These are phyloP conservation scores for Saccharomyces pastorianus DNA, from an alignment of 1,139 yeast species.

Conservation along the genomic window DNA sequence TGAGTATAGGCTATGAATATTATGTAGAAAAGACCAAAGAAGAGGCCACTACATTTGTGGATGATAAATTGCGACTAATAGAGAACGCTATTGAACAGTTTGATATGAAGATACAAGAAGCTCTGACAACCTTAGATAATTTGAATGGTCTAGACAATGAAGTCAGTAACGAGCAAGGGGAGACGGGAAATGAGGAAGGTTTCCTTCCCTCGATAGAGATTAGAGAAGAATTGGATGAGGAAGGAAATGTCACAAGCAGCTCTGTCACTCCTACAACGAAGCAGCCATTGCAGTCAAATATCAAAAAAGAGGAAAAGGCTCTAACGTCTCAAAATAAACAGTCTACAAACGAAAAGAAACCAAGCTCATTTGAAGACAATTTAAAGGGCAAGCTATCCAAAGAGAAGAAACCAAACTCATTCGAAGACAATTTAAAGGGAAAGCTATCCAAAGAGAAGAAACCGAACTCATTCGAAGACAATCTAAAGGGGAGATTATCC, in stretches of 20 bases:
- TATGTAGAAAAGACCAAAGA: constrained; percentile 41
- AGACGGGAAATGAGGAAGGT: constrained; percentile 22
- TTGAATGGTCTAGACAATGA: constrained; percentile 21
- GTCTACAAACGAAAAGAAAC: neutral
- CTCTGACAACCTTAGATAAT: constrained; percentile 33
- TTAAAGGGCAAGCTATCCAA: constrained; percentile 14
- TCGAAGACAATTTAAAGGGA: constrained; percentile 17
- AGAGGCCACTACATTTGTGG: constrained; percentile 43
- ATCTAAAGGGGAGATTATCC: constrained; percentile 14
- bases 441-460: constrained; percentile 6
- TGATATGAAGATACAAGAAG: constrained; percentile 39
- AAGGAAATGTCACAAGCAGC: constrained; percentile 53
- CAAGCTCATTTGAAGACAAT: constrained; percentile 12
- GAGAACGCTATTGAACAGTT: constrained; percentile 36
- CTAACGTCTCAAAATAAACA: neutral
- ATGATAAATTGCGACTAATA: constrained; percentile 36
- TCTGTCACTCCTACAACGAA: constrained; percentile 33
- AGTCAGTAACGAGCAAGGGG: neutral
- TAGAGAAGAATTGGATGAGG: constrained; percentile 75
- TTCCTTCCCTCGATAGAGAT: constrained; percentile 71
- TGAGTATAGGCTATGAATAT: constrained; percentile 53
- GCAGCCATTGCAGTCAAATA: neutral
- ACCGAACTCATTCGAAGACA: constrained; percentile 11
- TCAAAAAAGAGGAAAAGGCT: neutral
- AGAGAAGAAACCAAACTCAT: constrained; percentile 2